Percentiles rank a stretch among this genome's conserved stretches.
These are phyloP conservation scores for Rhodotorula diobovata DNA, from an alignment of 768 basidiomycete species.

Conservation along the genomic window DNA sequence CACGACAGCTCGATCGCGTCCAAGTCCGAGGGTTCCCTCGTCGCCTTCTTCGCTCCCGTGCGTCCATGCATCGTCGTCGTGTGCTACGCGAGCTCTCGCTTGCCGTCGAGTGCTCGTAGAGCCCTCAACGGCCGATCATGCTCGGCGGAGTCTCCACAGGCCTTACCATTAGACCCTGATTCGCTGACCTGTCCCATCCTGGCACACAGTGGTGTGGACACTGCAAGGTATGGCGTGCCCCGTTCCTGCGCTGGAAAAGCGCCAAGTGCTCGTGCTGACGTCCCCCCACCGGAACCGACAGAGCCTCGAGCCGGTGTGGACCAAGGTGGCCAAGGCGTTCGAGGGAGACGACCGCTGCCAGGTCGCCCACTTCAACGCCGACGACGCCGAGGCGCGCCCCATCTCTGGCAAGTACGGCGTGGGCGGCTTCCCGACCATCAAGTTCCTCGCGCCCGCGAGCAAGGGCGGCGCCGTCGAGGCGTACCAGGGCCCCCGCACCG, in stretches of 20 bases:
- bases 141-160: no score
- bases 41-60: constrained; percentile 53
- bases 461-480: constrained; percentile 50
- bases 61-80: constrained; percentile 42
- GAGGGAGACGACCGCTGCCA: constrained; percentile 71
- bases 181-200: no score
- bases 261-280: no score
- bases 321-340: constrained; percentile 58
- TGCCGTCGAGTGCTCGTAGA: no score
- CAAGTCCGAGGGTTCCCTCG: constrained; percentile 57
- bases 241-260: background rate
- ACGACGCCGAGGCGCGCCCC: constrained; percentile 53
- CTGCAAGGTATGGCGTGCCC: constrained; percentile 55
- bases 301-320: constrained; percentile 46
- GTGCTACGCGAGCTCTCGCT: no score
- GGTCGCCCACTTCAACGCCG: constrained; percentile 85
- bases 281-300: constrained; percentile 48
- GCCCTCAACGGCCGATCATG: no score
- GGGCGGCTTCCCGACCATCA: constrained; percentile 82
- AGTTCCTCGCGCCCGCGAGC: constrained; percentile 45
- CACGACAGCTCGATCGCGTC: constrained; percentile 73
- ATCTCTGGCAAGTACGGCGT: constrained; percentile 61
- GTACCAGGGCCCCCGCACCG: constrained; percentile 68
- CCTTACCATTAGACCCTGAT: no score
- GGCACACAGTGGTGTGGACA: constrained; percentile 76